Conservation (phyloP, 106 monocot species). For the Platanthera guangdongensis region DNA sequence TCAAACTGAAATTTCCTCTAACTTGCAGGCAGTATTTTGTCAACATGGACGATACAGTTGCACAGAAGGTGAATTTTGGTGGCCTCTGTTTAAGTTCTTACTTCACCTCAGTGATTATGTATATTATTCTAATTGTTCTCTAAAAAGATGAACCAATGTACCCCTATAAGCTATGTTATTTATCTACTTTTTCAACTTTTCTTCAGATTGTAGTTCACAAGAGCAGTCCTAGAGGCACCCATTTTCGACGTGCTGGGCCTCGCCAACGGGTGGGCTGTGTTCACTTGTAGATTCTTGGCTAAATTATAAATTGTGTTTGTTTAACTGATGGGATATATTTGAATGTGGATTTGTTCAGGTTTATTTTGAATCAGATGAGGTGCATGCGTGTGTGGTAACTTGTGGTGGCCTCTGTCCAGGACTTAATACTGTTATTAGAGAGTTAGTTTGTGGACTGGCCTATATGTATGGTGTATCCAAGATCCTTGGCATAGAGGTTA, state of each 20-base stretch:
- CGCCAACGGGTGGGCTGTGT: conserved; percentile 58
- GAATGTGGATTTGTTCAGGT: conserved; percentile 27
- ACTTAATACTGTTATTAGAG: conserved; percentile 64
- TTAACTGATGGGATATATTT: neutral
- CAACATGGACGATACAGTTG: conserved; percentile 70
- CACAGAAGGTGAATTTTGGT: conserved; percentile 40
- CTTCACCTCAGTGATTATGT: neutral
- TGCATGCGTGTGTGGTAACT: conserved; percentile 60
- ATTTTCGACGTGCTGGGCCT: conserved; percentile 84
- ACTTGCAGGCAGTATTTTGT: conserved; percentile 82
- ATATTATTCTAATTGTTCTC: neutral
- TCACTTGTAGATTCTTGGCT: neutral
- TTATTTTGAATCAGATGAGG: conserved; percentile 69
- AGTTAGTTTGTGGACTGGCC: conserved; percentile 52
- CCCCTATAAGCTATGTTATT: neutral
- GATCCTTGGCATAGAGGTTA: conserved; percentile 62
- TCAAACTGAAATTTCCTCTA: neutral
- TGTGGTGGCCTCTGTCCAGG: conserved; percentile 70
- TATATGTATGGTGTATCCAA: conserved; percentile 62
- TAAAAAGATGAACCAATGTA: neutral
- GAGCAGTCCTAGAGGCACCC: conserved; percentile 49
- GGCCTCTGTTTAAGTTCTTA: conserved; percentile 4
- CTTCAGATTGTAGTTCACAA: conserved; percentile 80
- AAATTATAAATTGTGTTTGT: neutral
- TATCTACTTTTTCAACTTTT: neutral